phyloP scores from a whole-genome alignment of 2,329 filamentous ascomycete genomes.

The Didymella arachidicola region DNA sequence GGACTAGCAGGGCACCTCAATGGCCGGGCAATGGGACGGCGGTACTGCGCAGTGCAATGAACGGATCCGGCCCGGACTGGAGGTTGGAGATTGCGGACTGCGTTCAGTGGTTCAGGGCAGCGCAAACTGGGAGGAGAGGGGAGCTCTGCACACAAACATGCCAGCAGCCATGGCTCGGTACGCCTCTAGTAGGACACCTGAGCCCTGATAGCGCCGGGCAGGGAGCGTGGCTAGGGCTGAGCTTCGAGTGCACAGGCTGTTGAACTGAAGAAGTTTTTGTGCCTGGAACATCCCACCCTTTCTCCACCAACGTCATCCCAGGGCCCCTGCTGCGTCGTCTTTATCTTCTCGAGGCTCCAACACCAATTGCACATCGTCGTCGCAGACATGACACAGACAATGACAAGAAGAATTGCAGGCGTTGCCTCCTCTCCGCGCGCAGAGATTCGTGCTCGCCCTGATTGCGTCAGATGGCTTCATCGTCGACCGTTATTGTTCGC shows the following conservation, averaged over 20 bases:
- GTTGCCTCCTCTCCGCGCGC: background rate
- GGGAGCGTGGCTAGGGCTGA: slow-evolving; percentile 19
- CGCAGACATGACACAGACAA: background rate
- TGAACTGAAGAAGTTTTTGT: slow-evolving; percentile 20
- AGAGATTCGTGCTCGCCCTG: background rate
- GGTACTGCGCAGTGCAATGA: background rate
- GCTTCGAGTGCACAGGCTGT: slow-evolving; percentile 18
- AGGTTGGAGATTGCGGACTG: background rate
- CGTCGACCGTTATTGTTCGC: background rate
- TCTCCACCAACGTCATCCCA: slow-evolving; percentile 18
- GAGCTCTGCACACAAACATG: background rate
- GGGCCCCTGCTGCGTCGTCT: background rate
- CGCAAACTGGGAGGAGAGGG: slow-evolving; percentile 2
- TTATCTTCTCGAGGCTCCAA: background rate
- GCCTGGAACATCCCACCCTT: slow-evolving; percentile 9
- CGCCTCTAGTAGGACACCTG: background rate
- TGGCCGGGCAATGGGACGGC: background rate
- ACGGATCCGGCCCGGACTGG: slow-evolving; percentile 3
- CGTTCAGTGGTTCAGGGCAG: slow-evolving; percentile 8
- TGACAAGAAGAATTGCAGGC: background rate
- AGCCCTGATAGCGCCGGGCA: slow-evolving; percentile 11
- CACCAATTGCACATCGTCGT: background rate
- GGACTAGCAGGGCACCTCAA: slow-evolving; percentile 8
- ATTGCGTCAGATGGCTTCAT: slow-evolving; percentile 19
- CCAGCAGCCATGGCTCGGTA: slow-evolving; percentile 8